Conservation (phyloP, 306 rosid species). For the Casuarina equisetifolia region DNA sequence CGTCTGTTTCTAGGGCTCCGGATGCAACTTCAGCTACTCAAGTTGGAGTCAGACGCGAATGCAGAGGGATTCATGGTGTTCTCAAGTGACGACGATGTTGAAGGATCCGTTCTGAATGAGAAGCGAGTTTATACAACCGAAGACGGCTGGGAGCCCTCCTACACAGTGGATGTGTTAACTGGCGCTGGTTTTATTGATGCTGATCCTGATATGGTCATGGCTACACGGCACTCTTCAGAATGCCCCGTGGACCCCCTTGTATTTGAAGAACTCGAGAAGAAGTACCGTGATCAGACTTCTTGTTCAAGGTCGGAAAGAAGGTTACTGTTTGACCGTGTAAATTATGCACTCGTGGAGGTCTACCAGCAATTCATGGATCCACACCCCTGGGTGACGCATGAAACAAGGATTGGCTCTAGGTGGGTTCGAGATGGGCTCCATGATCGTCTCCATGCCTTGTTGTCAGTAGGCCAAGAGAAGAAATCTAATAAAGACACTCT, state of each 20-base stretch:
- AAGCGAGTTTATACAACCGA: slow-evolving; percentile 30
- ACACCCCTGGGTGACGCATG: slow-evolving; percentile 56
- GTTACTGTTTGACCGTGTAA: slow-evolving; percentile 77
- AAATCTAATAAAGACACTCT: slow-evolving; percentile 43
- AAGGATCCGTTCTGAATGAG: slow-evolving; percentile 35
- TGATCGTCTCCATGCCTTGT: slow-evolving; percentile 44
- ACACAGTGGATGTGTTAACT: slow-evolving; percentile 52
- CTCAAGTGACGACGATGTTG: slow-evolving; percentile 80
- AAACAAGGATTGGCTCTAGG: slow-evolving; percentile 28
- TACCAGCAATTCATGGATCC: slow-evolving; percentile 42
- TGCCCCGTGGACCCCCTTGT: slow-evolving; percentile 58
- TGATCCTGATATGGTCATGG: slow-evolving; percentile 35
- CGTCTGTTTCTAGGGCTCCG: slow-evolving; percentile 65
- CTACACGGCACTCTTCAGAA: slow-evolving; percentile 59
- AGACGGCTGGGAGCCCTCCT: slow-evolving; percentile 69
- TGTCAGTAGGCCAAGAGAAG: slow-evolving; percentile 43
- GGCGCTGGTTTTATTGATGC: slow-evolving; percentile 51
- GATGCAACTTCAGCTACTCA: slow-evolving; percentile 90
- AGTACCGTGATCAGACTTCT: slow-evolving; percentile 40
- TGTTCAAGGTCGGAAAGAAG: slow-evolving; percentile 66
- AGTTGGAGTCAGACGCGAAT: slow-evolving; percentile 68
- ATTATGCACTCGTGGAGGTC: slow-evolving; percentile 55
- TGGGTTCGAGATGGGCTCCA: slow-evolving; percentile 37
- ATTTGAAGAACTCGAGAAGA: slow-evolving; percentile 75
- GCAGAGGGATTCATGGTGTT: slow-evolving; percentile 56